Base-by-base conservation (phyloP, 2,329 filamentous ascomycete genomes). In the Neofusicoccum kwambonambiense region DNA sequence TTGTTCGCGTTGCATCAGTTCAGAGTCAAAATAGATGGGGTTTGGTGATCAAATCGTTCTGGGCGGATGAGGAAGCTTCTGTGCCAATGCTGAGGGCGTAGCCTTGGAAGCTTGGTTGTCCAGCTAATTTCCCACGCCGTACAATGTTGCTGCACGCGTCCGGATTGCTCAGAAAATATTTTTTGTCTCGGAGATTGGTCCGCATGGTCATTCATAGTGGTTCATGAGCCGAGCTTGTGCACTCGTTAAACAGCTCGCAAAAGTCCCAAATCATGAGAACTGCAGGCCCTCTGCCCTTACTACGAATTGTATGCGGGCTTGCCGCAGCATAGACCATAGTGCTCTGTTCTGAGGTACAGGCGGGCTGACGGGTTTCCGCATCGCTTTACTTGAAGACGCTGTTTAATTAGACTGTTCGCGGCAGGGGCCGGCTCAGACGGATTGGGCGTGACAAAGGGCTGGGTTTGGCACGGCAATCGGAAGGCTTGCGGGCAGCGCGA, bases 21-120 rank as follows among this genome's bases (percentile, higher is more conserved):
- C 42, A 60, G 56, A 60, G 42, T 45, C 22, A 47, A 60, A 47
- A 60, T 60, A 49, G 42, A 60, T 47, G 22, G 42, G 27, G 42
- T 37, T 44, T 34, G 42, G 42, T 37, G 42, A 34, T 60, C 15
- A 31, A 7, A 31, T 31, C 6, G 27, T 22, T n/a, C 9, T 44
- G 6, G 7, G 22, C 6, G 22, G 15, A 34, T 27, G 22, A 58
- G 44, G 9, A 45, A 58, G 22, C 41, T 34, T 34, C 9, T 31
- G 37, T 45, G 31, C 41, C 37, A 37, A 12, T 37, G 42, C 31
- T 9, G 12, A 47, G 31, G 2, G 31, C 12, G 27, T 31, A 31
- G 27, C 27, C 27, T 31, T 5, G 27, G 27, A 31, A 31, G 27
- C 27, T 31, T 31, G 27, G 27, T 31, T 31, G 27, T 31, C 27